A percentile compares a stretch with the other conserved stretches of the same genome.
Evolutionary conservation across 2,329 filamentous ascomycete genomes (phyloP).

Genomic region (Fusarium chlamydosporum): DNA sequence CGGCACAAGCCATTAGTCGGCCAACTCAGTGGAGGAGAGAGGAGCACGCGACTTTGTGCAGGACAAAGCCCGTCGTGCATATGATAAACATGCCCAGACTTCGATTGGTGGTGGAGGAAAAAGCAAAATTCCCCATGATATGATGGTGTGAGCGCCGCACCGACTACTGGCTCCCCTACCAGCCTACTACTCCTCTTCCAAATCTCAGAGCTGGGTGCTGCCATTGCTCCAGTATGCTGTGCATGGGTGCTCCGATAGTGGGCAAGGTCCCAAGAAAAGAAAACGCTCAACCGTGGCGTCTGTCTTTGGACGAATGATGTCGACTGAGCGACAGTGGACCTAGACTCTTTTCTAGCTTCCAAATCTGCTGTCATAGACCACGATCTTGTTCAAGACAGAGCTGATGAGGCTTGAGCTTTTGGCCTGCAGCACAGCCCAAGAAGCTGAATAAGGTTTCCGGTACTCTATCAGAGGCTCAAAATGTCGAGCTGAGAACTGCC

Average conservation of each 20-base stretch:
- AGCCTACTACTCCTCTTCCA: not conserved
- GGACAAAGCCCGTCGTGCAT: conserved; percentile 40
- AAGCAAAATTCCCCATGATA: conserved; percentile 40
- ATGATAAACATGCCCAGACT: conserved; percentile 14
- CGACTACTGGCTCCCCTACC: not conserved
- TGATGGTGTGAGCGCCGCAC: conserved; percentile 34
- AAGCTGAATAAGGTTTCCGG: conserved; percentile 20
- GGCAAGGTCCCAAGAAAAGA: conserved; percentile 18
- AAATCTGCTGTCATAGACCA: conserved; percentile 26
- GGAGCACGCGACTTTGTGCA: conserved; percentile 49
- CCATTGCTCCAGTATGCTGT: conserved; percentile 37
- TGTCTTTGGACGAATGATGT: conserved; percentile 43
- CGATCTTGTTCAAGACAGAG: conserved; percentile 13
- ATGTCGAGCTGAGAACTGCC: conserved; percentile 13
- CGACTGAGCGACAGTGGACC: conserved; percentile 32
- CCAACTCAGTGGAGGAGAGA: conserved; percentile 20
- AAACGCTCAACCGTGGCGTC: conserved; percentile 41
- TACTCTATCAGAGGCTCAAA: conserved; percentile 12
- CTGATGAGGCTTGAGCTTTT: conserved; percentile 30
- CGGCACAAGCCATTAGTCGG: conserved; percentile 37
- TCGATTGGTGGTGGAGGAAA: conserved; percentile 23
- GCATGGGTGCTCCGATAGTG: conserved; percentile 36
- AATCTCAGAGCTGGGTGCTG: conserved; percentile 15
- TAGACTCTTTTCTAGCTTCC: conserved; percentile 18
- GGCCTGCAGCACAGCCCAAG: conserved; percentile 10